A percentile compares a stretch with the other conserved stretches of the same genome.
These are phyloP conservation scores for Penicillium sp. DNA, from an alignment of 2,329 filamentous ascomycete genomes.

Conservation along the genomic window DNA sequence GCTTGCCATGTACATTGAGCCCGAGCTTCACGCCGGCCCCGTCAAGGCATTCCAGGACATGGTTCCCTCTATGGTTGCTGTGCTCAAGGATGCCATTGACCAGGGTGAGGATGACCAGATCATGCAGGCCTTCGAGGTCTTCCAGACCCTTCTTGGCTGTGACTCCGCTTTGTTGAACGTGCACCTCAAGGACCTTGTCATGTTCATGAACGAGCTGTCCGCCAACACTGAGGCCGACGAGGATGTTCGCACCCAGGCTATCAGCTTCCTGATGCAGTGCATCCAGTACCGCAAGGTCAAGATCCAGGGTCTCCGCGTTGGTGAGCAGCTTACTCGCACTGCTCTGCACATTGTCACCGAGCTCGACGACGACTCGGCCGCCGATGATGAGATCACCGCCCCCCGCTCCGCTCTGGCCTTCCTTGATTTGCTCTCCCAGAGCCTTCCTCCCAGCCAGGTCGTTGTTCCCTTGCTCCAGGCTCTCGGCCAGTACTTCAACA, in stretches of 20 bases:
- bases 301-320: constrained; percentile 86
- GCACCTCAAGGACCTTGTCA: constrained; percentile 85
- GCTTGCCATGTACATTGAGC: constrained; percentile 81
- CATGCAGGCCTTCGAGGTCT: constrained; percentile 91
- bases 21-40: constrained; percentile 76
- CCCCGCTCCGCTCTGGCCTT: constrained; percentile 81
- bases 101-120: constrained; percentile 81
- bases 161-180: constrained; percentile 79
- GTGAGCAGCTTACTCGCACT: constrained; percentile 82
- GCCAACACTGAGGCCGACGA: constrained; percentile 75
- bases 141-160: constrained; percentile 90
- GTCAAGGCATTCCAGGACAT: constrained; percentile 75
- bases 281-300: constrained; percentile 93
- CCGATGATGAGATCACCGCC: constrained; percentile 84
- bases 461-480: constrained; percentile 88
- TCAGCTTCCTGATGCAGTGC: constrained; percentile 91
- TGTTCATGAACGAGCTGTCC: constrained; percentile 90
- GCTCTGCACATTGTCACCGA: constrained; percentile 87
- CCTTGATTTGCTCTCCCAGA: constrained; percentile 83
- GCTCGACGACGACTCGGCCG: constrained; percentile 66
- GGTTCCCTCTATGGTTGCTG: constrained; percentile 83
- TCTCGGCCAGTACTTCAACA: constrained; percentile 77
- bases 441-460: constrained; percentile 88
- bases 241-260: constrained; percentile 82
- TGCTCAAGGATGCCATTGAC: constrained; percentile 81